These are phyloP conservation scores for Saksenaea vasiformis DNA, from an alignment of 371 early-diverging fungal genomes.

Conservation along the genomic window DNA sequence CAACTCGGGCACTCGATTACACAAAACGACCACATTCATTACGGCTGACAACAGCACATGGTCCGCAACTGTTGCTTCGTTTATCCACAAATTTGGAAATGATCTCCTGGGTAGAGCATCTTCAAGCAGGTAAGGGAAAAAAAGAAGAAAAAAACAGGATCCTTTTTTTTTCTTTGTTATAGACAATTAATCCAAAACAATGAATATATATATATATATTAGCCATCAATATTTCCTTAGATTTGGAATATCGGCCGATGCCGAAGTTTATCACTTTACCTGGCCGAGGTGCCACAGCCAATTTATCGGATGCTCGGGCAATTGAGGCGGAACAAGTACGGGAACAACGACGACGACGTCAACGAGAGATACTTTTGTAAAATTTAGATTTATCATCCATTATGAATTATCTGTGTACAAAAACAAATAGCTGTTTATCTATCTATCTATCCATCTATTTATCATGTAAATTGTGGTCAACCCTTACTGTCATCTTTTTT, in stretches of 20 bases:
- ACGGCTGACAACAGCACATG: slow-evolving; percentile 39
- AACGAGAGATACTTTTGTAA: slow-evolving; percentile 38
- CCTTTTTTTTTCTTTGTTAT: slow-evolving; percentile 2
- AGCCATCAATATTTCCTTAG: slow-evolving; percentile 50
- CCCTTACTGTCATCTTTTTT: no score
- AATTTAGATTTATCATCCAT: not conserved
- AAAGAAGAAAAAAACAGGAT: no score
- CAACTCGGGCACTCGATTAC: slow-evolving; percentile 44
- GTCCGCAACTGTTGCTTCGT: slow-evolving; percentile 43
- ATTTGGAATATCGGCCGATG: slow-evolving; percentile 47
- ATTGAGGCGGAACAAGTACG: slow-evolving; percentile 36
- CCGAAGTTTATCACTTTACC: slow-evolving; percentile 51
- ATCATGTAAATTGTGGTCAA: no score
- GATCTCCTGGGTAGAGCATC: slow-evolving; percentile 52
- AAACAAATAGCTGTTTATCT: no score
- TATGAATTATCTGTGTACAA: no score
- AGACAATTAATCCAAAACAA: not conserved
- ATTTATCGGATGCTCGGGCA: slow-evolving; percentile 19
- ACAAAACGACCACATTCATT: slow-evolving; percentile 40
- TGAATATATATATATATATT: not conserved
- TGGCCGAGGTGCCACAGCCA: slow-evolving; percentile 20
- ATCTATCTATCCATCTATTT: no score
- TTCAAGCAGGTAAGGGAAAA: slow-evolving; percentile 57
- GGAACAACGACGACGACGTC: slow-evolving; percentile 40
- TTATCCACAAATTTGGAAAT: slow-evolving; percentile 39